Evolutionary conservation across 805 yeast genomes (phyloP), one percentile per base, ranked within the genome.

Genomic region (Teunomyces atbi): DNA sequence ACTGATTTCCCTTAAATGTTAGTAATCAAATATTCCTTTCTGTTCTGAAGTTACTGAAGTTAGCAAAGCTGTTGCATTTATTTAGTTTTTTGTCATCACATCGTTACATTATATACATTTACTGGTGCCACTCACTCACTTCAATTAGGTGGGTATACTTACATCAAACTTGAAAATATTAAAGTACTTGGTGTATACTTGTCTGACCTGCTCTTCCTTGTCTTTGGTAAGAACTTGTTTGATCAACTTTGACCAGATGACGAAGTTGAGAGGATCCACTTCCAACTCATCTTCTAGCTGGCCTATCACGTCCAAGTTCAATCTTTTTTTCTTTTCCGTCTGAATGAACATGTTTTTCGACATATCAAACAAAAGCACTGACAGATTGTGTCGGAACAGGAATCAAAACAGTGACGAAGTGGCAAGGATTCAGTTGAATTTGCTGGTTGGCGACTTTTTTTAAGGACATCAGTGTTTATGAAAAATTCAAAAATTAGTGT

Each of bases 81-180:
- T 36, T 36, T 21, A 21, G 8, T 21, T 26, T 23, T 23, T 33
- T 19, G 13, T 36, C 39, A 21, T 23, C 42, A 28, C 32, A 4
- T 38, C 32, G 23, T 36, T 19, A 36, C 7, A 12, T 36, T 36
- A 36, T 36, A 20, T 36, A 36, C 39, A 36, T 19, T 36, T 20
- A 21, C 38, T n/a, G 7, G 39, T n/a, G 28, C 28, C 39, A 36
- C 26, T n/a, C n/a, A 13, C 5, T 30, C 11, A 7, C 33, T 13
- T 6, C 21, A 12, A n/a, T n/a, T 8, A 23, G 7, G 26, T 23
- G 26, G 28, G n/a, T 13, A 38, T 45, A 57, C 63, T 53, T 53
- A 62, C 85, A 54, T 84, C 82, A 45, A 76, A 78, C 21, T 88
- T 89, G 70, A 88, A 91, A 6, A 78, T 70, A 15, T 62, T 62